Conservation (phyloP, 208 protist species). For the Leishmania lainsoni region DNA sequence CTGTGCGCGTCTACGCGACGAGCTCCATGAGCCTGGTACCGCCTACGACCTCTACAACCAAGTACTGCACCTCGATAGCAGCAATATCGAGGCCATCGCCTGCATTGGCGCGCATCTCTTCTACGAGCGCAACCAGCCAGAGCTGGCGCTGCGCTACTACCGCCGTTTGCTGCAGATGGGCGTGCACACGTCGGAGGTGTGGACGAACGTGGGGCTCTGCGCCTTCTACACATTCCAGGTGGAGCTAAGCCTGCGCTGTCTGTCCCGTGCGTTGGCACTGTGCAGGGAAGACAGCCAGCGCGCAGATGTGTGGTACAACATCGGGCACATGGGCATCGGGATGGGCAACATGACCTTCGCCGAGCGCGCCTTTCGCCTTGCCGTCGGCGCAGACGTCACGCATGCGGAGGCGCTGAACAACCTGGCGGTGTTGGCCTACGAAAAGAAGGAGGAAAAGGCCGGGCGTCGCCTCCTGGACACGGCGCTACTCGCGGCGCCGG, state of each 20-base stretch:
- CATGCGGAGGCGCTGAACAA: constrained; percentile 96
- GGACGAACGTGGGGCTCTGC: constrained; percentile 96
- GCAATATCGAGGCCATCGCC: constrained; percentile 94
- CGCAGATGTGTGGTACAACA: constrained; percentile 96
- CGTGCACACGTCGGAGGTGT: constrained; percentile 90
- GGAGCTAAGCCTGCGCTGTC: constrained; percentile 93
- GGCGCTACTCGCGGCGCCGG: constrained; percentile 66
- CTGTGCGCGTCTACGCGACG: constrained; percentile 91
- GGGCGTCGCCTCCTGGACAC: constrained; percentile 72
- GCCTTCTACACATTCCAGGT: constrained; percentile 94
- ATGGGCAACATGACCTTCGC: constrained; percentile 92
- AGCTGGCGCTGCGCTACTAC: constrained; percentile 94
- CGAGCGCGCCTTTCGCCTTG: constrained; percentile 92
- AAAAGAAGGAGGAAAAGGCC: constrained; percentile 44
- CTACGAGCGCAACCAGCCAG: constrained; percentile 94
- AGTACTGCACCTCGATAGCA: constrained; percentile 87
- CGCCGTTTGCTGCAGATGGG: constrained; percentile 95
- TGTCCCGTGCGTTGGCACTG: constrained; percentile 85
- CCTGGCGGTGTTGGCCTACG: constrained; percentile 82
- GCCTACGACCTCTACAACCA: constrained; percentile 81
- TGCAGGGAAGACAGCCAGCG: constrained; percentile 67
- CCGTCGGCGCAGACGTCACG: constrained; percentile 80
- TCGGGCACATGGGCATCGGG: constrained; percentile 93
- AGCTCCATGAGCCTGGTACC: constrained; percentile 84
- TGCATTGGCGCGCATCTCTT: constrained; percentile 94